Conservation (phyloP, 2,329 filamentous ascomycete species). For the Talaromyces rugulosus region DNA sequence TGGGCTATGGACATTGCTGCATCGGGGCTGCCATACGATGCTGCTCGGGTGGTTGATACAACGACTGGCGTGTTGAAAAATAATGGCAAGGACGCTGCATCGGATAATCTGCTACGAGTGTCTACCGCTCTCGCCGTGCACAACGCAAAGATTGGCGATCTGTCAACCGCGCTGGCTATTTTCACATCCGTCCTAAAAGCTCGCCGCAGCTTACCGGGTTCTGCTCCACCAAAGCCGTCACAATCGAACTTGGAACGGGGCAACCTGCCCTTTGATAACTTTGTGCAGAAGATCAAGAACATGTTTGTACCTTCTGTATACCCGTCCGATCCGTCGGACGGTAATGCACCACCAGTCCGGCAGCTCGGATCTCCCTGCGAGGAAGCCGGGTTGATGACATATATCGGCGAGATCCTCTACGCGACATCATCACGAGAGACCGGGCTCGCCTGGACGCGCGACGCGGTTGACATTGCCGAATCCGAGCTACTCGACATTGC, state of each 20-base stretch:
- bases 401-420: conserved; percentile 92
- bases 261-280: conserved; percentile 24
- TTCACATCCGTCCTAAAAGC: conserved; percentile 80
- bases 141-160: conserved; percentile 64
- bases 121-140: conserved; percentile 76
- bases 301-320: conserved; percentile 57
- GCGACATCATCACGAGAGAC: conserved; percentile 62
- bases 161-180: conserved; percentile 70
- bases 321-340: conserved; percentile 66
- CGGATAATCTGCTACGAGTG: conserved; percentile 69
- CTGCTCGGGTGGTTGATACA: conserved; percentile 52
- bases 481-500: conserved; percentile 47
- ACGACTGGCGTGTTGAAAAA: conserved; percentile 62
- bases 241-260: neutral
- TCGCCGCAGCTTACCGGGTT: conserved; percentile 55
- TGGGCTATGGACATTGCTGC: conserved; percentile 74
- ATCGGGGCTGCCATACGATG: conserved; percentile 46
- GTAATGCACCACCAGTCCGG: conserved; percentile 63
- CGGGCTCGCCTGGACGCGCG: conserved; percentile 83
- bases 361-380: conserved; percentile 67
- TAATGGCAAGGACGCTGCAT: conserved; percentile 52
- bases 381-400: conserved; percentile 79
- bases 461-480: conserved; percentile 78
- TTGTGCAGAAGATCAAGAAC: conserved; percentile 39
- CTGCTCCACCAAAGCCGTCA: conserved; percentile 8